Evolutionary conservation across 345 rosid species (phyloP).

Genomic region (Pistacia atlantica): DNA sequence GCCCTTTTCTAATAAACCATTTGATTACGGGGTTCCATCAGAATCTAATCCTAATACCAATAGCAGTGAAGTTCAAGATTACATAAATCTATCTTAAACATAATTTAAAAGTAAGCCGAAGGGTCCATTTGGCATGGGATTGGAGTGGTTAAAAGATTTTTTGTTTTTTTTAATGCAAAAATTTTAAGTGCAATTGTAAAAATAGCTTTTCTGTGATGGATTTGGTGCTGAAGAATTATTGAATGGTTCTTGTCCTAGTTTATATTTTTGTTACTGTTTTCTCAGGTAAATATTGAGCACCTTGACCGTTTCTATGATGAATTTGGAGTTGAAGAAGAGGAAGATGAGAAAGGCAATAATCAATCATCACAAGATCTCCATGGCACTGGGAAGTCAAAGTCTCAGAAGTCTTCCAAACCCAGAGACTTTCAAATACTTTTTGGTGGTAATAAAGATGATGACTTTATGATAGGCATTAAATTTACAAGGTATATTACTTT

Average conservation of each 20-base stretch:
- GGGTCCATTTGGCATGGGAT: too few species aligned
- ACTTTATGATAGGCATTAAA: constrained; percentile 87
- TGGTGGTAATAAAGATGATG: constrained; percentile 70
- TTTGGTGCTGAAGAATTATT: neutral
- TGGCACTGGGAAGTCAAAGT: constrained; percentile 26
- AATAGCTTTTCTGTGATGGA: too few species aligned
- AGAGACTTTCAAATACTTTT: constrained; percentile 81
- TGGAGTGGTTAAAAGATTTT: too few species aligned
- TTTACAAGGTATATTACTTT: constrained; percentile 70
- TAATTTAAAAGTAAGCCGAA: too few species aligned
- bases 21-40: too few species aligned
- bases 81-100: neutral
- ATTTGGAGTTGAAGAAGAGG: constrained; percentile 71
- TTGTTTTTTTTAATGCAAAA: too few species aligned
- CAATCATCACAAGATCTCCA: constrained; percentile 25
- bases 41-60: neutral
- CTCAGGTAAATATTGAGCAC: constrained; percentile 81
- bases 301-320: constrained; percentile 69
- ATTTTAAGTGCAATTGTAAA: too few species aligned
- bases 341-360: constrained; percentile 33
- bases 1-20: too few species aligned
- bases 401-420: constrained; percentile 73
- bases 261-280: constrained; percentile 19
- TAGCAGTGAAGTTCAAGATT: neutral
- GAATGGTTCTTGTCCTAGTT: constrained; percentile 10